phyloP scores from a whole-genome alignment of 2,329 filamentous ascomycete species.

The Arthrobotrys pseudoclavata region DNA sequence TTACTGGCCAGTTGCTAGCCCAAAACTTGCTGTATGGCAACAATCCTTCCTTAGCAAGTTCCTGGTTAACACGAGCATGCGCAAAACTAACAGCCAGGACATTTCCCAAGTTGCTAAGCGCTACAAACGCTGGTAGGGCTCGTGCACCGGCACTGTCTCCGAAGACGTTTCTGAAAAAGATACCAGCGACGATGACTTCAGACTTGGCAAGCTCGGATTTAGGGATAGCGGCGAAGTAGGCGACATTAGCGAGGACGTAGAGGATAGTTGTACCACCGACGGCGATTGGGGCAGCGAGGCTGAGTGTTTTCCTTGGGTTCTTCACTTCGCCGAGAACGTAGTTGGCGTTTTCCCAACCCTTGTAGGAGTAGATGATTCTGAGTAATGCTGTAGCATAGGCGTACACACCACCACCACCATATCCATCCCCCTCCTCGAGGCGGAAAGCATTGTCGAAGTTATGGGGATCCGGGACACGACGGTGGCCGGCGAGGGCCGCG shows the following conservation, averaged over 20 bases:
- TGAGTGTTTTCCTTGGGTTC: slow-evolving; percentile 71
- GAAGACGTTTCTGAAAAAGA: slow-evolving; percentile 75
- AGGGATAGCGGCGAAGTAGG: slow-evolving; percentile 75
- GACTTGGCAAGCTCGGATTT: slow-evolving; percentile 73
- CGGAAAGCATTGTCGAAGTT: slow-evolving; percentile 73
- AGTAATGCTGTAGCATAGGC: slow-evolving; percentile 73
- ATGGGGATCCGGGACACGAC: slow-evolving; percentile 69
- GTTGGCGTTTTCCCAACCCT: slow-evolving; percentile 76
- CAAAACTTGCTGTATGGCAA: slow-evolving; percentile 76
- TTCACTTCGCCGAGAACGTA: slow-evolving; percentile 74
- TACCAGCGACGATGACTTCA: slow-evolving; percentile 73
- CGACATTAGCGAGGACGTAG: slow-evolving; percentile 76
- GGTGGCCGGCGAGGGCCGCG: slow-evolving; percentile 71
- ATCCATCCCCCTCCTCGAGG: slow-evolving; percentile 66
- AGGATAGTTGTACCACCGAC: slow-evolving; percentile 73
- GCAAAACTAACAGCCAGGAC: slow-evolving; percentile 75
- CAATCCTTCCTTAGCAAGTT: slow-evolving; percentile 78
- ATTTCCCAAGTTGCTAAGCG: slow-evolving; percentile 74
- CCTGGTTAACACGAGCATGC: slow-evolving; percentile 69
- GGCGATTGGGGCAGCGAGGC: slow-evolving; percentile 73
- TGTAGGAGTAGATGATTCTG: slow-evolving; percentile 74
- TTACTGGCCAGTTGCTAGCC: slow-evolving; percentile 78
- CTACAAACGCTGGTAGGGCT: slow-evolving; percentile 72
- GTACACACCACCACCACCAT: slow-evolving; percentile 70
- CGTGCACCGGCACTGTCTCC: slow-evolving; percentile 71